These are phyloP conservation scores for Cytospora paraplurivora DNA, from an alignment of 2,329 filamentous ascomycete species.

Conservation along the genomic window DNA sequence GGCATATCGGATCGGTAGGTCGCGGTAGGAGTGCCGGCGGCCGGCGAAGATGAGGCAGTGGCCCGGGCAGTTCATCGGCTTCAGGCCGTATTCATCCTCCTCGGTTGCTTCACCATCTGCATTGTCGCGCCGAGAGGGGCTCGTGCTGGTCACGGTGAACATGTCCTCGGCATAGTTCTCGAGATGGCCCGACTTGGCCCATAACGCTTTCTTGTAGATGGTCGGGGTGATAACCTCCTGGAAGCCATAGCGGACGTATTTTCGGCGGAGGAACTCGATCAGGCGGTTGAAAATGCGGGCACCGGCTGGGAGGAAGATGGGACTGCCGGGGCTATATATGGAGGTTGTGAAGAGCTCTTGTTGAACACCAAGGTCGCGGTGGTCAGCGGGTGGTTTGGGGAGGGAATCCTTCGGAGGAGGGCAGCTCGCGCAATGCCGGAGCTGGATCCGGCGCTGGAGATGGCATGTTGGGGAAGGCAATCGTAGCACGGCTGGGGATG, in stretches of 20 bases:
- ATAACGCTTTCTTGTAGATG: slow-evolving; percentile 86
- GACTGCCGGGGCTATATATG: slow-evolving; percentile 79
- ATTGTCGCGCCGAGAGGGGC: slow-evolving; percentile 41
- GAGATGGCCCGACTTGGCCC: slow-evolving; percentile 84
- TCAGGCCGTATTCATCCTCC: slow-evolving; percentile 76
- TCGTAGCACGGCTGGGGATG: neutral
- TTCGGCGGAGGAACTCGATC: slow-evolving; percentile 76
- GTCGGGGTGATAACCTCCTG: slow-evolving; percentile 87
- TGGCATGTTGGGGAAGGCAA: slow-evolving; percentile 3
- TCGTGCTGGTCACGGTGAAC: slow-evolving; percentile 73
- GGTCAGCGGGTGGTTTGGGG: slow-evolving; percentile 47
- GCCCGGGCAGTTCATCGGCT: slow-evolving; percentile 92
- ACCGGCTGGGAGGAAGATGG: slow-evolving; percentile 81
- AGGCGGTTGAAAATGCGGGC: slow-evolving; percentile 82
- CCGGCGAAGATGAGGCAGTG: slow-evolving; percentile 84
- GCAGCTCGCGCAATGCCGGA: slow-evolving; percentile 36
- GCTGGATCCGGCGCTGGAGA: slow-evolving; percentile 5
- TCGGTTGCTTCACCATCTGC: slow-evolving; percentile 39
- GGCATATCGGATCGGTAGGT: slow-evolving; percentile 80
- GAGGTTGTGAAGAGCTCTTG: slow-evolving; percentile 82
- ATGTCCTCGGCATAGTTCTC: slow-evolving; percentile 91
- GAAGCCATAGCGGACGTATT: slow-evolving; percentile 84
- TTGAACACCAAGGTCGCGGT: slow-evolving; percentile 60
- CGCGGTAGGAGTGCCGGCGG: slow-evolving; percentile 72
- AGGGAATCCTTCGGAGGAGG: slow-evolving; percentile 35